These are phyloP conservation scores for Blastobotrys illinoisensis DNA, from an alignment of 1,139 yeast species.

Conservation along the genomic window DNA sequence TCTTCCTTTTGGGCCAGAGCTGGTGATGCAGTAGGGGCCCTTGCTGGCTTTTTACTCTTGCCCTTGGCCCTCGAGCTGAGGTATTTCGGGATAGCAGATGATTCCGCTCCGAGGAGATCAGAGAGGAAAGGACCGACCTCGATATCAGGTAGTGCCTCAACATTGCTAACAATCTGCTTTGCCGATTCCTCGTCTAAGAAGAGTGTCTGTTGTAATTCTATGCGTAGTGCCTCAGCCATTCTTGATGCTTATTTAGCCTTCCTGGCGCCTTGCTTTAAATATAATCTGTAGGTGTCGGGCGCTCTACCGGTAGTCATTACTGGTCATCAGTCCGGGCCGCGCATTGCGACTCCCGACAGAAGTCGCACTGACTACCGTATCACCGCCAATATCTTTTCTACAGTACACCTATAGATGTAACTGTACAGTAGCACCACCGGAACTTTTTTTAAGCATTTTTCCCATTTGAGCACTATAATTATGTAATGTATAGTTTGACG, in stretches of 20 bases:
- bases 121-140: constrained; percentile 8
- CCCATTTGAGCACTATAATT: too few species aligned
- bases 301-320: background rate
- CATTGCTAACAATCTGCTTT: constrained; percentile 10
- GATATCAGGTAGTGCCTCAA: constrained; percentile 6
- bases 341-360: too few species aligned
- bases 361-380: too few species aligned
- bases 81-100: constrained; percentile 7
- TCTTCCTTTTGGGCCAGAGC: background rate
- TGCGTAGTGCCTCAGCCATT: constrained; percentile 3
- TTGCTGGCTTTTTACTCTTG: background rate
- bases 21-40: background rate
- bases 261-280: background rate
- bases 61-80: constrained; percentile 1
- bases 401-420: too few species aligned
- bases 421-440: too few species aligned
- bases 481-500: too few species aligned
- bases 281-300: background rate
- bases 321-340: background rate
- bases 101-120: constrained; percentile 10
- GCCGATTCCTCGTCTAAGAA: constrained; percentile 12
- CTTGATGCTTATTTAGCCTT: background rate
- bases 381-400: too few species aligned
- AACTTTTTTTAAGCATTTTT: too few species aligned
- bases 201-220: constrained; percentile 3